Evolutionary conservation across 768 basidiomycete species (phyloP).

Genomic region (Trametes sanguinea): DNA sequence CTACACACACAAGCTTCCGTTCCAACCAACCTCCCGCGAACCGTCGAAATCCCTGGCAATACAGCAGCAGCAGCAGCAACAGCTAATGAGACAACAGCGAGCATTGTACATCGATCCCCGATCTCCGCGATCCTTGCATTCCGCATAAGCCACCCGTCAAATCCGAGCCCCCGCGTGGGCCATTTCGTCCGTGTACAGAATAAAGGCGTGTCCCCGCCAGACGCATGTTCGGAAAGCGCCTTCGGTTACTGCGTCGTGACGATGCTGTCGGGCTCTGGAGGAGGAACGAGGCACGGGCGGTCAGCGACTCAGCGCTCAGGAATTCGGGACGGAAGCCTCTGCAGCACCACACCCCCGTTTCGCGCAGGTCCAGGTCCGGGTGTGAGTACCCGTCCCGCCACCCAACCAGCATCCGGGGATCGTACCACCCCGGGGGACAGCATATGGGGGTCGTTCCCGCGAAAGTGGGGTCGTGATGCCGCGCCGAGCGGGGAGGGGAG

Average conservation of each 20-base stretch:
- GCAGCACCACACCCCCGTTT: neutral
- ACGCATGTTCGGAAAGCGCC: neutral
- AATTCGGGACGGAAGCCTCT: neutral
- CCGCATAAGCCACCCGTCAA: too few relatives aligned
- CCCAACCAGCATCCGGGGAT: neutral
- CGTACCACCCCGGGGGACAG: too few relatives aligned
- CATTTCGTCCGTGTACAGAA: neutral
- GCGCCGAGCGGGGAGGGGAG: neutral
- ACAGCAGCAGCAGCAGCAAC: neutral
- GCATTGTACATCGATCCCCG: neutral
- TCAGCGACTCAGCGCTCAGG: constrained; percentile 17
- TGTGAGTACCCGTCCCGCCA: neutral
- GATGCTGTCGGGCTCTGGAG: constrained; percentile 44
- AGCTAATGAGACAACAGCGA: neutral
- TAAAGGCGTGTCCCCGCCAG: neutral
- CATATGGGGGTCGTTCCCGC: too few relatives aligned
- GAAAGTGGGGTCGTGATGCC: neutral
- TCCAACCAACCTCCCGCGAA: neutral
- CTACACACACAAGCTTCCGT: neutral
- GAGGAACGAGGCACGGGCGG: constrained; percentile 8
- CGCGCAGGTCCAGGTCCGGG: neutral
- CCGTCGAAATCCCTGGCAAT: neutral
- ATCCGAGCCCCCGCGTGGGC: too few relatives aligned
- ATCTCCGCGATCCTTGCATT: neutral
- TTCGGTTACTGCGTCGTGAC: constrained; percentile 43